phyloP scores from a whole-genome alignment of 2,329 filamentous ascomycete species.

The Cladophialophora yegresii region DNA sequence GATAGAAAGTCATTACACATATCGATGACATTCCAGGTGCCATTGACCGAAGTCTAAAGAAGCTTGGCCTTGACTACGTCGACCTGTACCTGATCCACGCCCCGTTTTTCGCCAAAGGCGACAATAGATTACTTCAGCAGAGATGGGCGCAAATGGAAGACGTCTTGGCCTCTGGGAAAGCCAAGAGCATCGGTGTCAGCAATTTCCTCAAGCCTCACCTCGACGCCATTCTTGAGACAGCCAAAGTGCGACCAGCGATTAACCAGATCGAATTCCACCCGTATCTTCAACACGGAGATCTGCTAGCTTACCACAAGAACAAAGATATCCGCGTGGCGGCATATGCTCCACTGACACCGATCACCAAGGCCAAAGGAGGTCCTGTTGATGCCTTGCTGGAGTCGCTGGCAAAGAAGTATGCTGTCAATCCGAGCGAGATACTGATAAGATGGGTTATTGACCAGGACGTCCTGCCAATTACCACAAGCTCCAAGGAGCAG shows the following conservation, averaged over 20 bases:
- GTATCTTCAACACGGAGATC: conserved; percentile 50
- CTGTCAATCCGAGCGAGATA: conserved; percentile 59
- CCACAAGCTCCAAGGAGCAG: conserved; percentile 63
- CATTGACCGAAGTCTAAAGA: conserved; percentile 59
- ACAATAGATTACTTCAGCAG: conserved; percentile 55
- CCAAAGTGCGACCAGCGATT: conserved; percentile 46
- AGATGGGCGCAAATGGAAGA: conserved; percentile 64
- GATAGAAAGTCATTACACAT: conserved; percentile 54
- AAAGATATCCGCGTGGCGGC: conserved; percentile 48
- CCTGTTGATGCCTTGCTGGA: conserved; percentile 58
- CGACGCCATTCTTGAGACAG: conserved; percentile 52
- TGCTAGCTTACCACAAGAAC: conserved; percentile 46
- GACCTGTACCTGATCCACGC: conserved; percentile 66
- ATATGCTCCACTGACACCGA: conserved; percentile 51
- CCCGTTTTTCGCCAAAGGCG: conserved; percentile 59
- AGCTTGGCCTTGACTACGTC: conserved; percentile 62
- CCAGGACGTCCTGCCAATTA: conserved; percentile 60
- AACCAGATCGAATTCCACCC: conserved; percentile 52
- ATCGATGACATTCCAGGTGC: conserved; percentile 59
- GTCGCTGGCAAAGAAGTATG: conserved; percentile 61
- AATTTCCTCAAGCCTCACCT: conserved; percentile 61
- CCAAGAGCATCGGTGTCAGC: conserved; percentile 64
- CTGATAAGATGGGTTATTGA: conserved; percentile 63
- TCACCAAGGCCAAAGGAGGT: conserved; percentile 57
- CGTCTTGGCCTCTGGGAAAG: conserved; percentile 58